A percentile compares a stretch with the other conserved stretches of the same genome.
These are phyloP conservation scores for Leptodermis oblonga DNA, from an alignment of 257 asterid genomes.

Conservation along the genomic window DNA sequence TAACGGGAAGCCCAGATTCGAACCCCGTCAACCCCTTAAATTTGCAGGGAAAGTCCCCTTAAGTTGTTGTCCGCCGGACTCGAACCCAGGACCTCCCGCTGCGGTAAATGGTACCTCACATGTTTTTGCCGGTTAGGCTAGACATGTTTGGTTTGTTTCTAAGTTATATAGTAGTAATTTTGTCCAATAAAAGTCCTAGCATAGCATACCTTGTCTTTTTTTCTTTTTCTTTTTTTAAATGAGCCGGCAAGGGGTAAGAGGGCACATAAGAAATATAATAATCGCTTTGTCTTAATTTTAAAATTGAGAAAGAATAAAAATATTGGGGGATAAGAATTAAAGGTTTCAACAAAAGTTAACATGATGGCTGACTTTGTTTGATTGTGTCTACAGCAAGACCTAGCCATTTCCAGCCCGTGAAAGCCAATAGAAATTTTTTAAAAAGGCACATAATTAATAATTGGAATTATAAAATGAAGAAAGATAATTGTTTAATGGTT, in stretches of 20 bases:
- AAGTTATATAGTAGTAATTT: not conserved
- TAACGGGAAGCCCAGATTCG: no score
- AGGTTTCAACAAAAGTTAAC: not conserved
- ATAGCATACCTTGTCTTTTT: no score
- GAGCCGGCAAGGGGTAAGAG: not conserved
- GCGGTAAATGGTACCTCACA: no score
- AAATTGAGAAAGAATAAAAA: not conserved
- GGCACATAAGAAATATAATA: not conserved
- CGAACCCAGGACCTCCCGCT: no score
- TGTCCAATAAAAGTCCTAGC: not conserved
- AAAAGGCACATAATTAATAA: not conserved
- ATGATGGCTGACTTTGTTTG: slow-evolving; percentile 2
- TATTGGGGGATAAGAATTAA: not conserved
- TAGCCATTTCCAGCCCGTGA: no score
- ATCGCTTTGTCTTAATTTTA: not conserved
- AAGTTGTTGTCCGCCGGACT: no score
- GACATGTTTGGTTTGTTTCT: slow-evolving; percentile 1
- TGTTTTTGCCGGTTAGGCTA: no score
- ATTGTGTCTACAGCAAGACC: not conserved
- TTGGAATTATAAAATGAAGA: not conserved
- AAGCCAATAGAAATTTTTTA: no score
- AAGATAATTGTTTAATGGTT: no score
- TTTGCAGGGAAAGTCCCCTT: no score
- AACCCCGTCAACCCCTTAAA: no score
- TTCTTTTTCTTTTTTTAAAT: not conserved